phyloP scores from a whole-genome alignment of 331 rosid species.

The Cydonia oblonga region DNA sequence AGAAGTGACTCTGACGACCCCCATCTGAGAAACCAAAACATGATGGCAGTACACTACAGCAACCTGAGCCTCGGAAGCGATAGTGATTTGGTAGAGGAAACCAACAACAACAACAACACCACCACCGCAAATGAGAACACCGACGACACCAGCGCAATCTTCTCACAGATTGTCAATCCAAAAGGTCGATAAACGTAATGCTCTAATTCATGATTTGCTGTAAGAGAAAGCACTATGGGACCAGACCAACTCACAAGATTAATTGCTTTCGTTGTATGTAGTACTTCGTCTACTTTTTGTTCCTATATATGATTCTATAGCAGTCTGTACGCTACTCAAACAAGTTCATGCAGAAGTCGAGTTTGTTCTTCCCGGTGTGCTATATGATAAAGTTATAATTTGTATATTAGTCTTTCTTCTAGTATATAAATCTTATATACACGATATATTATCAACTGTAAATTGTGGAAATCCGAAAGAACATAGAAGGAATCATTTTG shows the following conservation, averaged over 20 bases:
- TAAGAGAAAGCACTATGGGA: conserved; percentile 21
- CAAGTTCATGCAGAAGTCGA: conserved; percentile 9
- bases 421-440: not conserved
- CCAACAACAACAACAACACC: not conserved
- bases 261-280: conserved; percentile 7
- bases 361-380: conserved; percentile 15
- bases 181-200: conserved; percentile 36
- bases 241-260: conserved; percentile 6
- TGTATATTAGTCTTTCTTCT: conserved; percentile 2
- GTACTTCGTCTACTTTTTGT: too few relatives aligned
- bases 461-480: not conserved
- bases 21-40: conserved; percentile 21
- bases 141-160: conserved; percentile 21
- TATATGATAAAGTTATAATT: conserved; percentile 10
- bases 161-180: conserved; percentile 47
- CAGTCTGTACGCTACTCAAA: conserved; percentile 7
- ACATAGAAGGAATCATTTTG: not conserved
- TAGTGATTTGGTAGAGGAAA: conserved; percentile 26
- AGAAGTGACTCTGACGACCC: conserved; percentile 31
- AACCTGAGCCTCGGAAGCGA: conserved; percentile 55
- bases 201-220: not conserved
- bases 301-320: conserved; percentile 9
- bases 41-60: conserved; percentile 37
- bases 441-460: not conserved
- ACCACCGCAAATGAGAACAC: not conserved